Base-by-base conservation (phyloP, 495 filamentous ascomycete genomes). In the Sabuloglossum arenarium region DNA sequence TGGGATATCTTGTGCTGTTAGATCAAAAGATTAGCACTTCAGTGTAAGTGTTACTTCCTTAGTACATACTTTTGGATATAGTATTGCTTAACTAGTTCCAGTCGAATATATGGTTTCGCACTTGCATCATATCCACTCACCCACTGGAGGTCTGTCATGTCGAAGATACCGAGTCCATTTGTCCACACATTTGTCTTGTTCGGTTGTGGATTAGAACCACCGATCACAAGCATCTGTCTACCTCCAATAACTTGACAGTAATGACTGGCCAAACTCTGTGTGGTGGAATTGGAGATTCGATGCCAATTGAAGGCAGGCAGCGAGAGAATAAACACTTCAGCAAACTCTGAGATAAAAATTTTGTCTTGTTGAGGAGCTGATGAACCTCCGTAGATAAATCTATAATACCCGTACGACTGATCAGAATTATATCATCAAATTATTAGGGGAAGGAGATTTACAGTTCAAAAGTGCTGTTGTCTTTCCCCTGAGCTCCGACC, bases 161-260 rank as follows among this genome's bases (percentile, higher is more conserved):
- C 53, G 34, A 55, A 55, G 14, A 55, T n/a, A 43, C 53, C 53
- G 25, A 55, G 53, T 2, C 53, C 53, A 27, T 39, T 31, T 31
- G 29, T 24, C 1, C 19, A 39, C 6, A 25, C 12, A 39, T 32
- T 30, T 6, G 30, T 21, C 12, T 21, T 10, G 12, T 12, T 12
- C 34, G n/a, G 21, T 9, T 42, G 31, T 21, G 28, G 21, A n/a
- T 43, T 43, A 25, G 25, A 34, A 14, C 53, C 53, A 11, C 53
- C 53, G n/a, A 55, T 39, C 23, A 32, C 42, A 16, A 55, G 21
- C 53, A 55, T 34, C 31, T 55, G 53, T 21, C 53, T 12, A 14
- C 27, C 11, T 16, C 53, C 53, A 25, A 55, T 43, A 6, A 55
- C 34, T 28, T 55, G 31, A 30, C 53, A 55, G 25, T 21, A 28